These are phyloP conservation scores for Sclerotinia minor DNA, from an alignment of 2,329 filamentous ascomycete genomes.

Conservation along the genomic window DNA sequence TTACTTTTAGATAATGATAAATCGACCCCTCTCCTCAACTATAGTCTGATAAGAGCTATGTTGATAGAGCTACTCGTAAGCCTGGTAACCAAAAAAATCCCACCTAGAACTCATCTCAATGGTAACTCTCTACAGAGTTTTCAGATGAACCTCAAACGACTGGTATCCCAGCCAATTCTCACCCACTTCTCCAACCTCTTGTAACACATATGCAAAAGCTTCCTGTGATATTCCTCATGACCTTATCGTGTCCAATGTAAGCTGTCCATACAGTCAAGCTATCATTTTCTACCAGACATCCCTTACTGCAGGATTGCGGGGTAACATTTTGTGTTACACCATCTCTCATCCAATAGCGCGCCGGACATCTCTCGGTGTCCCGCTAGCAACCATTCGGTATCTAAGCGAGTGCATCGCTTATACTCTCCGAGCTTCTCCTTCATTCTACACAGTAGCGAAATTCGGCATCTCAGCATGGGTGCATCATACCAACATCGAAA, in stretches of 20 bases:
- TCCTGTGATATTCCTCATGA: neutral
- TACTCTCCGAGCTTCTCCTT: conserved; percentile 19
- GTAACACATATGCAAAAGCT: neutral
- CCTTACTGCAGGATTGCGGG: conserved; percentile 7
- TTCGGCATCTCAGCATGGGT: neutral
- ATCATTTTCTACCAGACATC: neutral
- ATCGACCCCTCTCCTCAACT: too few relatives aligned
- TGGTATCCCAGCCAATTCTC: too few relatives aligned
- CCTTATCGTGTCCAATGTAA: neutral
- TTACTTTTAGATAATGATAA: too few relatives aligned
- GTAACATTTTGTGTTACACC: conserved; percentile 6
- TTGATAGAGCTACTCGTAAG: neutral
- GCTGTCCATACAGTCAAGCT: neutral
- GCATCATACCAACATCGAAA: neutral
- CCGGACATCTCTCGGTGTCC: conserved; percentile 15
- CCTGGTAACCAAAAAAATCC: neutral
- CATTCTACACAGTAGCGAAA: conserved; percentile 1
- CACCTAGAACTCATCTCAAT: neutral
- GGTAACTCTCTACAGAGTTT: too few relatives aligned
- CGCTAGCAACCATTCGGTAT: conserved; percentile 2
- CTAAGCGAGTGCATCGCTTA: neutral
- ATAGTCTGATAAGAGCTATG: neutral
- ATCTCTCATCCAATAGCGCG: neutral
- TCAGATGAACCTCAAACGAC: neutral
- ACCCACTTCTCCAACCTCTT: neutral